Percentiles rank a stretch among this genome's conserved stretches.
phyloP scores from a whole-genome alignment of 345 rosid genomes.

The Linum lewisii region DNA sequence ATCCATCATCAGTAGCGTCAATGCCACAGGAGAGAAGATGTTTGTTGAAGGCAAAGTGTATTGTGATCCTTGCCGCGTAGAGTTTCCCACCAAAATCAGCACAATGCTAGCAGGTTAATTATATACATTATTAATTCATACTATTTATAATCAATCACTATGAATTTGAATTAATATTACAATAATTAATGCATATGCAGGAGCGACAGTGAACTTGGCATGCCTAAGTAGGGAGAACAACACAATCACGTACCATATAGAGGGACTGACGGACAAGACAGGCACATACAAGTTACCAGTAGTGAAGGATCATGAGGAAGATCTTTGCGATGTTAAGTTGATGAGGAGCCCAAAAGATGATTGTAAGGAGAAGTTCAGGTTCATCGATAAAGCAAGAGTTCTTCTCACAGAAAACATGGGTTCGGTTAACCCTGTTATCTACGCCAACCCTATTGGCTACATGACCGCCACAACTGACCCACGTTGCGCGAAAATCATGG shows the following conservation, averaged over 20 bases:
- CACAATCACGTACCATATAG: neutral
- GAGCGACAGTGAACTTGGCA: neutral
- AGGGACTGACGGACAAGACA: neutral
- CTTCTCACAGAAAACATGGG: conserved; percentile 18
- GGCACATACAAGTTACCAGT: conserved; percentile 14
- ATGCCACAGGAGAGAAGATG: neutral
- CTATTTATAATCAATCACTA: no score
- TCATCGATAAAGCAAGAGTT: conserved; percentile 5
- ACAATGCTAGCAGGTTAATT: conserved; percentile 2
- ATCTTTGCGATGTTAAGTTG: conserved; percentile 5
- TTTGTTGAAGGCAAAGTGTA: conserved; percentile 17
- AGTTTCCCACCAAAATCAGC: conserved; percentile 15
- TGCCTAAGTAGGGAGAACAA: neutral
- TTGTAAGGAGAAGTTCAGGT: conserved; percentile 12
- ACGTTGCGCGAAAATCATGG: conserved; percentile 7
- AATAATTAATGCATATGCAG: no score
- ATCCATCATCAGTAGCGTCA: conserved; percentile 1
- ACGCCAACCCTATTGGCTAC: conserved; percentile 17
- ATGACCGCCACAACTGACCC: conserved; percentile 2
- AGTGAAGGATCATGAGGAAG: conserved; percentile 15
- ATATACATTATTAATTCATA: no score
- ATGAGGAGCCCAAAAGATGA: conserved; percentile 5
- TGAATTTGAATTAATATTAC: no score
- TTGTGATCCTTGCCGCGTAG: conserved; percentile 22
- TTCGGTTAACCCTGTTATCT: conserved; percentile 10